Conservation (phyloP, 1,284 basidiomycete genomes). For the Austroboletus niveus region DNA sequence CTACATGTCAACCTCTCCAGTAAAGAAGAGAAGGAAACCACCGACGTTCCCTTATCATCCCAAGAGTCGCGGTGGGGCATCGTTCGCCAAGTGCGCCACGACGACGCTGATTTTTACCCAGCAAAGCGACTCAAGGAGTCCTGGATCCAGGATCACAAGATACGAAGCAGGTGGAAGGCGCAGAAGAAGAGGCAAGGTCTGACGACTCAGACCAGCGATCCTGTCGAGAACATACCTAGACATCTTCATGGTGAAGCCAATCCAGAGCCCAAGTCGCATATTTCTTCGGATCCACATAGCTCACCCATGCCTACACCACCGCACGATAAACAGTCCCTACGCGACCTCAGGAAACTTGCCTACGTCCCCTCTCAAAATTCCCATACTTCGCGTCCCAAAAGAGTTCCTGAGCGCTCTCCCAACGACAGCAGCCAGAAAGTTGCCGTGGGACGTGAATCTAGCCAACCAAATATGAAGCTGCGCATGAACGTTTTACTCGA, state of each 20-base stretch:
- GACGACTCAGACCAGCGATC: slow-evolving; percentile 8
- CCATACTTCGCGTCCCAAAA: slow-evolving; percentile 38
- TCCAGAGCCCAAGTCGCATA: background rate
- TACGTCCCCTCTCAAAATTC: slow-evolving; percentile 60
- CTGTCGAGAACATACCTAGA: slow-evolving; percentile 1
- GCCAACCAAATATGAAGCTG: slow-evolving; percentile 77
- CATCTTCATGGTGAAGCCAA: slow-evolving; percentile 9
- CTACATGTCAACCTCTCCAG: slow-evolving; percentile 10
- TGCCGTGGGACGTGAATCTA: slow-evolving; percentile 32
- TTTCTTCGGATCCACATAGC: background rate
- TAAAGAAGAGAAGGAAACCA: slow-evolving; percentile 46
- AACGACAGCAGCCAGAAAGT: slow-evolving; percentile 18
- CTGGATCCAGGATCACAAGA: slow-evolving; percentile 72
- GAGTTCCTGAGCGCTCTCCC: background rate
- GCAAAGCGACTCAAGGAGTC: slow-evolving; percentile 70
- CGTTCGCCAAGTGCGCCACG: background rate
- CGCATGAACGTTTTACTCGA: slow-evolving; percentile 78
- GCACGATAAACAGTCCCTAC: slow-evolving; percentile 37
- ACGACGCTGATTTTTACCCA: slow-evolving; percentile 30
- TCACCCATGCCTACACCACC: slow-evolving; percentile 1
- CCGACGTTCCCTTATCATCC: slow-evolving; percentile 72
- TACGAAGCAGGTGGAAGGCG: slow-evolving; percentile 75
- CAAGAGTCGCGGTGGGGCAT: slow-evolving; percentile 51
- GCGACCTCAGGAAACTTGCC: slow-evolving; percentile 59
- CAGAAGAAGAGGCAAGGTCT: slow-evolving; percentile 64